Base-by-base conservation (phyloP, 2,329 filamentous ascomycete genomes). In the Colletotrichum lindemuthianum region DNA sequence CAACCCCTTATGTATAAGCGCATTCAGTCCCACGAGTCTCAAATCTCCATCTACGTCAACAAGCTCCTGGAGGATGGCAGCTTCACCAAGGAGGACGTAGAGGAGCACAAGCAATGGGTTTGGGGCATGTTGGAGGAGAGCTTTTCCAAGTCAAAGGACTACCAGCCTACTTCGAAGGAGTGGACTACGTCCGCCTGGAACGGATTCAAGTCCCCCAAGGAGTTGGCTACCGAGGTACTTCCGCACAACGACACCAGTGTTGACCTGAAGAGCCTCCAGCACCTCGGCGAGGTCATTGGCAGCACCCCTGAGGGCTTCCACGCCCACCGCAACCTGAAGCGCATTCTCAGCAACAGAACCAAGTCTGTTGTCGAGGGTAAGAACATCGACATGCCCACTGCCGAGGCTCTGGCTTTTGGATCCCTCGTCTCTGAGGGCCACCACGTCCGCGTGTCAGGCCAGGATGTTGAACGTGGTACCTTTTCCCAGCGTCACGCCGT, bases 1-100 rank as follows among this genome's bases (percentile, higher is more conserved):
- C 96, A 99, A 78, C 96, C 96, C 44, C 83, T 97, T 71, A 99
- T 99, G 96, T 99, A 99, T 88, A 97, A 98, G 89, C 92, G 92
- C 74, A 98, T 99, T 76, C 87, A 89, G 71, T 86, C 90, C 65
- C 93, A 98, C 78, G 86, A 90, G 69, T 88, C 91, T 49, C 92
- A 96, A 76, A 89, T 99, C 65, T 91, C 97, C 75, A 92, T 92
- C 73, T 99, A 99, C 77, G 88, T 96, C 70, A 88, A 97, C 74
- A 92, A 97, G 84, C 89, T 99, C 58, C 84, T 97, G 47, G 85
- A 93, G 68, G 94, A 97, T 74, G 93, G 94, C 72, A 97, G 92
- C 58, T 99, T 99, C 82, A 97, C 92, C 70, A 95, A 97, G 82
- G 94, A 96, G 73, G 96, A 99, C 76, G 91, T 99, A 66, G 95